These are phyloP conservation scores for Phytophthora rubi DNA, from an alignment of 352 stramenopile species.

Conservation along the genomic window DNA sequence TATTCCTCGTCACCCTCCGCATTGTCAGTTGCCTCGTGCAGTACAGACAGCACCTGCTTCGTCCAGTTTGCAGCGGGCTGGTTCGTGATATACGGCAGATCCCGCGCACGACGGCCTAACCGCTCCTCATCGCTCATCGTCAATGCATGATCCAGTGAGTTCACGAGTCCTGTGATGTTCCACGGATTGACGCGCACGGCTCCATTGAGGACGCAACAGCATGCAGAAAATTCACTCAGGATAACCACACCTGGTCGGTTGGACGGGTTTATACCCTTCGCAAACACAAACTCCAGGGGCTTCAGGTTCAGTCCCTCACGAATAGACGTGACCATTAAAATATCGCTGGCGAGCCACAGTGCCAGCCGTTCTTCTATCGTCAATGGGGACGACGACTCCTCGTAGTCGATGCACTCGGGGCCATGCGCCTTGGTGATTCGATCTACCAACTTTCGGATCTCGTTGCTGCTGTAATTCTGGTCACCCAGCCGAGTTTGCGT, in stretches of 20 bases:
- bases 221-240: constrained; percentile 96
- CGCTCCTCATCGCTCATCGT: constrained; percentile 93
- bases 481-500: constrained; percentile 90
- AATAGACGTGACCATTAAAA: constrained; percentile 96
- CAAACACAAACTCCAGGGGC: constrained; percentile 96
- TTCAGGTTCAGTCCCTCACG: constrained; percentile 98
- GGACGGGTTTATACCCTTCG: constrained; percentile 64
- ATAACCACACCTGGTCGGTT: constrained; percentile 94
- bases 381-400: constrained; percentile 86
- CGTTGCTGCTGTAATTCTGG: constrained; percentile 89
- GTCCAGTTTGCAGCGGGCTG: constrained; percentile 95
- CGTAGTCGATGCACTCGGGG: constrained; percentile 85
- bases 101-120: constrained; percentile 89
- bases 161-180: constrained; percentile 94
- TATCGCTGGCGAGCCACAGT: constrained; percentile 95
- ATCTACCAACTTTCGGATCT: constrained; percentile 84
- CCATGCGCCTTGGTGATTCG: constrained; percentile 80
- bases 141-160: constrained; percentile 93
- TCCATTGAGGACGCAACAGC: constrained; percentile 96
- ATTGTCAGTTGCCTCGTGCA: constrained; percentile 83
- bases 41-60: constrained; percentile 93
- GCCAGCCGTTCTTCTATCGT: constrained; percentile 91
- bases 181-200: constrained; percentile 97
- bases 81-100: constrained; percentile 97
- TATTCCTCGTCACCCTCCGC: constrained; percentile 76